Base-by-base conservation (phyloP, 148 eudicot genomes). In the Selenicereus undatus region DNA sequence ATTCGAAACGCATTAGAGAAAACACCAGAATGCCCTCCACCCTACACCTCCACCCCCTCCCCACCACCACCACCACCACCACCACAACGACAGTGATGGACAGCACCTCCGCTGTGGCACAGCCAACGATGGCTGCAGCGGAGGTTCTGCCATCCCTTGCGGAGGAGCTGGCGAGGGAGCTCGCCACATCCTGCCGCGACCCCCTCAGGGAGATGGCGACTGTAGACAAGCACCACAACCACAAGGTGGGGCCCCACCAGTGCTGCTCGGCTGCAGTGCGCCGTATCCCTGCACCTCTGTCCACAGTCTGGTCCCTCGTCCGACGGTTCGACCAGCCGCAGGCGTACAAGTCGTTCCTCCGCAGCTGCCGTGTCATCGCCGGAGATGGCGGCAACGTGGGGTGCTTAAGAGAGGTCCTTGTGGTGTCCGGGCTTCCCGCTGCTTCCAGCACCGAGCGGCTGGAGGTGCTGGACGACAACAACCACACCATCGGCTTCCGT, bases 381-480 rank as follows among this genome's bases (percentile, higher is more conserved):
- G 97, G 97, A 0, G 90, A 88, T 75, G 91, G 93, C 13, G 75
- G 21, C 2, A 76, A 81, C 22, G 90, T 93, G 18, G 97, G 97
- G 11, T 87, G 89, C 7, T 81, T 93, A 13, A 72, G 97, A 10
- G 90, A 92, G 78, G 99, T 95, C 73, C 90, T 71, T 72, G 94
- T 94, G 22, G 80, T 93, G 20, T 95, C 99, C 0, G 99, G 99
- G 0, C 74, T 95, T 5, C 99, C 99, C 4, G 99, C 99, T 27
- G 88, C 32, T 2, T 82, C 84, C 27, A 93, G 97, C 86, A 92
- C 92, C 30, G 99, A 95, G 83, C 76, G 94, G 69, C 87, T 95
- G 1, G 99, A 95, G 65, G 89, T 93, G 27, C 85, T 95, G 24
- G 97, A 95, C 84, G 94, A 90, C 21, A 94, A 91, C 54, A 77